A percentile compares a stretch with the other conserved stretches of the same genome.
Conservation (phyloP, 495 filamentous ascomycete species). For the Friedmanniomyces endolithicus region DNA sequence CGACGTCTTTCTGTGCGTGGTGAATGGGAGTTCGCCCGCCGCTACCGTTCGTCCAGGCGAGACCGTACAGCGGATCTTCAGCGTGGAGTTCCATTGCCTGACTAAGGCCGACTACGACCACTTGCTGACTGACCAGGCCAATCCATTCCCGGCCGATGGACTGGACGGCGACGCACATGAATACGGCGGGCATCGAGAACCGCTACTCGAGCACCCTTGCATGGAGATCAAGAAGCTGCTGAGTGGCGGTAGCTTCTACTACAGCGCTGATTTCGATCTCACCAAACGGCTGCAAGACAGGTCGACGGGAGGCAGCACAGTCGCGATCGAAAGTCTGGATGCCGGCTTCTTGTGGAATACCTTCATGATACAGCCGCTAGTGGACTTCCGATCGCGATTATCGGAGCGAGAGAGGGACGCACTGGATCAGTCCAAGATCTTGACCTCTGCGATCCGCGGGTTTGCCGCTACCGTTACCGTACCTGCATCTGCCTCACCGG, state of each 20-base stretch:
- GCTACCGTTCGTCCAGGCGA: constrained; percentile 78
- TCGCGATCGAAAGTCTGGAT: constrained; percentile 48
- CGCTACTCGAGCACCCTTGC: constrained; percentile 71
- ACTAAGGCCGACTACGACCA: constrained; percentile 73
- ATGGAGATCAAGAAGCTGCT: constrained; percentile 80
- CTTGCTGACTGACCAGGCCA: constrained; percentile 49
- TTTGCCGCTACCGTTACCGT: constrained; percentile 77
- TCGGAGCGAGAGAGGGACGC: constrained; percentile 55
- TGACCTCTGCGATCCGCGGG: constrained; percentile 88
- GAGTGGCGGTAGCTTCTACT: constrained; percentile 93
- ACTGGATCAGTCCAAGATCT: constrained; percentile 70
- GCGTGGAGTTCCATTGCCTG: constrained; percentile 86
- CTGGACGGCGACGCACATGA: constrained; percentile 38
- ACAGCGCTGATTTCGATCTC: constrained; percentile 91
- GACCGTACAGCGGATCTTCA: constrained; percentile 72
- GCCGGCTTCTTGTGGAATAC: constrained; percentile 92
- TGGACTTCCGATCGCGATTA: constrained; percentile 73
- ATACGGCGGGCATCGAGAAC: constrained; percentile 50
- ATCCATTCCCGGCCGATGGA: constrained; percentile 40
- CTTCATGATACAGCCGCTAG: constrained; percentile 89
- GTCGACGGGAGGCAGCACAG: constrained; percentile 31
- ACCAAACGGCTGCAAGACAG: constrained; percentile 88
- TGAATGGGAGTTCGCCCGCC: constrained; percentile 62
- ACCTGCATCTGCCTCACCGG: constrained; percentile 48
- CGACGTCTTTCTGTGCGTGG: constrained; percentile 88